Base-by-base conservation (phyloP, 2,329 filamentous ascomycete genomes). In the Claviceps lovelessii region DNA sequence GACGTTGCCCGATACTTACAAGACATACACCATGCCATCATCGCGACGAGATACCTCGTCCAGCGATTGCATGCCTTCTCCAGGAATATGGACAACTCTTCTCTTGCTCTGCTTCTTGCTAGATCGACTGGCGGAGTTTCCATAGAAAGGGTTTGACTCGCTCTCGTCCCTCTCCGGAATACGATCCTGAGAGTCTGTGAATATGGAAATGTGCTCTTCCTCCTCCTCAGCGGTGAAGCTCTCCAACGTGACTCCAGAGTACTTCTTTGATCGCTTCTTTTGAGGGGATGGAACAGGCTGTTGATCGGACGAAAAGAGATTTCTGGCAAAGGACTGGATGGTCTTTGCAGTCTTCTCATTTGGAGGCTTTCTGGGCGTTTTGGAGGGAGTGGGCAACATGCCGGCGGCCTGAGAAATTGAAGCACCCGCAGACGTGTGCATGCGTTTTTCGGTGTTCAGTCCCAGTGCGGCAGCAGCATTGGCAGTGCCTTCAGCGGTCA, bases 151-250 rank as follows among this genome's bases (percentile, higher is more conserved):
- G 64, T 91, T 93, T 31, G 84, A 81, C 7, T 73, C 70, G 60
- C 76, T 81, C n/a, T 70, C 66, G 61, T 89, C 86, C 46, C 80
- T 71, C 58, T 82, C 77, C 23, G 88, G 88, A 46, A 90, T 69
- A 54, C 84, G 83, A 61, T 95, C 90, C 59, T 89, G 84, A 0
- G 86, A 81, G 67, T 93, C 87, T 45, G 85, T 90, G 65, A 83
- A 91, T 63, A 91, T 88, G 59, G 79, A 68, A 60, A 90, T 86
- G n/a, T 74, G 67, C 46, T 76, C 72, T 46, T 80, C 76, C 46
- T 75, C 70, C n/a, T 78, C 76, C 52, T 81, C 77, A 8, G 69
- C 76, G 29, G 69, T 71, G 64, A 85, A 83, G 68, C 79, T 83
- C 58, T 79, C 77, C 59, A 83, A 63, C 11, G 75, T 72, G 47